Conservation (phyloP, 2,329 filamentous ascomycete genomes). For the Chaetomium sp. region DNA sequence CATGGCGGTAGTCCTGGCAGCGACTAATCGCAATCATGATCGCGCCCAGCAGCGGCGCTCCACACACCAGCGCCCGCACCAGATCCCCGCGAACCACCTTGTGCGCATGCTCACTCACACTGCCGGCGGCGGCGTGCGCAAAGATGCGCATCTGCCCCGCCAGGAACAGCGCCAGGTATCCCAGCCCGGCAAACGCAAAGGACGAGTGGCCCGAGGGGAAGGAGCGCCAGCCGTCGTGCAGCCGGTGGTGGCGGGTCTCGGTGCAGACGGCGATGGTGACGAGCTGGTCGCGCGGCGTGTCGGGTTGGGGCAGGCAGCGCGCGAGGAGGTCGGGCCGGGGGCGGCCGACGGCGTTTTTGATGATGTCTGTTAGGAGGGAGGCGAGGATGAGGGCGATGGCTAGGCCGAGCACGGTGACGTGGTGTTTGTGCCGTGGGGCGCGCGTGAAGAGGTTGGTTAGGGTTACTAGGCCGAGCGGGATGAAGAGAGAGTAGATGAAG, state of each 20-base stretch:
- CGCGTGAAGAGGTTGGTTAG: conserved; percentile 64
- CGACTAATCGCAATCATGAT: conserved; percentile 69
- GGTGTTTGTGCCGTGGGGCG: conserved; percentile 74
- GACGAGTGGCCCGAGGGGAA: conserved; percentile 81
- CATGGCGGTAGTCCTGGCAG: conserved; percentile 71
- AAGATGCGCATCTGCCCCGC: conserved; percentile 67
- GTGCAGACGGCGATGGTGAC: conserved; percentile 74
- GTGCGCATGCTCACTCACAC: conserved; percentile 32
- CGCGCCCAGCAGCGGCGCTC: conserved; percentile 63
- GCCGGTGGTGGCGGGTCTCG: conserved; percentile 64
- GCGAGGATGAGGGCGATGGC: conserved; percentile 75
- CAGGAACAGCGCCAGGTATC: conserved; percentile 71
- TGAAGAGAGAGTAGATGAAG: conserved; percentile 73
- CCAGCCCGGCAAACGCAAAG: conserved; percentile 77
- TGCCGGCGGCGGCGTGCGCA: conserved; percentile 39
- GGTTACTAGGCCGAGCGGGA: conserved; percentile 69
- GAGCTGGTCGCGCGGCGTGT: conserved; percentile 53
- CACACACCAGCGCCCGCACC: conserved; percentile 57
- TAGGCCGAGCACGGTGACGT: conserved; percentile 82
- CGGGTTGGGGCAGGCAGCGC: conserved; percentile 72
- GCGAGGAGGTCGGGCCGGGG: conserved; percentile 66
- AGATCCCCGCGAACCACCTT: conserved; percentile 50
- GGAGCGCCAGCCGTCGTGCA: conserved; percentile 83
- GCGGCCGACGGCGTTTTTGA: conserved; percentile 90
- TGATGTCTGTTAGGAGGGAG: conserved; percentile 80